phyloP scores from a whole-genome alignment of 441 rosid genomes.

The Populus tomentosa region DNA sequence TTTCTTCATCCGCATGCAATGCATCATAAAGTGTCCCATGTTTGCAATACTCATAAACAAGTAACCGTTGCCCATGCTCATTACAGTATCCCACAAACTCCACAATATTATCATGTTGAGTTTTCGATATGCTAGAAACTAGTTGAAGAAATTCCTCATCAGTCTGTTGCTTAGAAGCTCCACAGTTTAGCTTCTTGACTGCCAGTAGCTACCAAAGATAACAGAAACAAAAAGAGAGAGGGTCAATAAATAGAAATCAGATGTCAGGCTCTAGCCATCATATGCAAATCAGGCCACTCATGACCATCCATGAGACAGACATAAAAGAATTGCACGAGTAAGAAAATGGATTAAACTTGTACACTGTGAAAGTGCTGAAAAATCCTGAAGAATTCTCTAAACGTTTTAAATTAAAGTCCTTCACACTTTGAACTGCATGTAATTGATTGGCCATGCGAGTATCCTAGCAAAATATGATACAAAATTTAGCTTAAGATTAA shows the following conservation, averaged over 20 bases:
- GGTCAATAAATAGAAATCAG: constrained; percentile 7
- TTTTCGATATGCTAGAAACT: constrained; percentile 48
- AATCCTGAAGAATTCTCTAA: background rate
- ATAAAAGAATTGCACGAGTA: background rate
- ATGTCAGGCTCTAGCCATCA: constrained; percentile 4
- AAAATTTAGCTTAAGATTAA: background rate
- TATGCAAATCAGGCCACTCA: background rate
- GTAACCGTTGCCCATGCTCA: constrained; percentile 68
- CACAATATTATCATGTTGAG: constrained; percentile 59
- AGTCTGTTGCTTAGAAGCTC: constrained; percentile 40
- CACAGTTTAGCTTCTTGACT: constrained; percentile 68
- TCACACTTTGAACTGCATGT: background rate
- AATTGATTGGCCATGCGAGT: background rate
- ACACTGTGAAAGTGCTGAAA: background rate
- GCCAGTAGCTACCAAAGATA: constrained; percentile 52
- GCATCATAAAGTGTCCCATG: constrained; percentile 67
- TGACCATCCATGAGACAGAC: background rate
- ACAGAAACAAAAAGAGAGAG: background rate
- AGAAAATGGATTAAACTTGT: background rate
- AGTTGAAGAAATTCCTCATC: constrained; percentile 59
- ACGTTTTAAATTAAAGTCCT: background rate
- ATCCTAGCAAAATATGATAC: background rate
- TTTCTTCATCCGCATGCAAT: constrained; percentile 54
- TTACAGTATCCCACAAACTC: constrained; percentile 78
- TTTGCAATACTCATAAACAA: constrained; percentile 57